Evolutionary conservation across 2,329 filamentous ascomycete species (phyloP).

Genomic region (Diaporthe capsici): DNA sequence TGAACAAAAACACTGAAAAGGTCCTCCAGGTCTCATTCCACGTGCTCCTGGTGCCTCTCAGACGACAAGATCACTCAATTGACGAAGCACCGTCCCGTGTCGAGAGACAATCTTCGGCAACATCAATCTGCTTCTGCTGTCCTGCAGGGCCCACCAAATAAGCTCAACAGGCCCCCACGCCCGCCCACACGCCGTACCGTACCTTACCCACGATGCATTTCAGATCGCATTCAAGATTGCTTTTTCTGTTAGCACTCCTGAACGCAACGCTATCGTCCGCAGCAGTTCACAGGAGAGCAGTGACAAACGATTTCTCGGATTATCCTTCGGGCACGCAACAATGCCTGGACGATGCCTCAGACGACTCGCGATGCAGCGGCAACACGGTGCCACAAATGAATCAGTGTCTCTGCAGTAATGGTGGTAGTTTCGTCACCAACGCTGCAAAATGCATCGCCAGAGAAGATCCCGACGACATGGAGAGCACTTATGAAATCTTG

Average conservation of each 20-base stretch:
- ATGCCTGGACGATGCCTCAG: constrained; percentile 60
- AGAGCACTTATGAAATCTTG: constrained; percentile 60
- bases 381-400: constrained; percentile 58
- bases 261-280: constrained; percentile 43
- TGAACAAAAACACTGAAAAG: background rate
- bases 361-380: constrained; percentile 57
- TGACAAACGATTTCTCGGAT: constrained; percentile 58
- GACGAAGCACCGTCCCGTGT: constrained; percentile 38
- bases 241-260: constrained; percentile 49
- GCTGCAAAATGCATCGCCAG: constrained; percentile 62
- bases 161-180: constrained; percentile 14
- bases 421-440: constrained; percentile 62
- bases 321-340: constrained; percentile 58
- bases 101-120: background rate
- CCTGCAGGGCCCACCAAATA: constrained; percentile 29
- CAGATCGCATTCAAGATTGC: background rate
- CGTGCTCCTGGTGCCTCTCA: background rate
- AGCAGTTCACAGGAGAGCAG: constrained; percentile 45
- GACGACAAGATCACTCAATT: constrained; percentile 3
- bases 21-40: background rate
- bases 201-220: constrained; percentile 25
- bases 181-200: background rate
- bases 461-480: constrained; percentile 54
- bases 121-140: constrained; percentile 10
- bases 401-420: constrained; percentile 64